Evolutionary conservation across 2,329 filamentous ascomycete genomes (phyloP).

Genomic region (Talaromyces albobiverticillius): DNA sequence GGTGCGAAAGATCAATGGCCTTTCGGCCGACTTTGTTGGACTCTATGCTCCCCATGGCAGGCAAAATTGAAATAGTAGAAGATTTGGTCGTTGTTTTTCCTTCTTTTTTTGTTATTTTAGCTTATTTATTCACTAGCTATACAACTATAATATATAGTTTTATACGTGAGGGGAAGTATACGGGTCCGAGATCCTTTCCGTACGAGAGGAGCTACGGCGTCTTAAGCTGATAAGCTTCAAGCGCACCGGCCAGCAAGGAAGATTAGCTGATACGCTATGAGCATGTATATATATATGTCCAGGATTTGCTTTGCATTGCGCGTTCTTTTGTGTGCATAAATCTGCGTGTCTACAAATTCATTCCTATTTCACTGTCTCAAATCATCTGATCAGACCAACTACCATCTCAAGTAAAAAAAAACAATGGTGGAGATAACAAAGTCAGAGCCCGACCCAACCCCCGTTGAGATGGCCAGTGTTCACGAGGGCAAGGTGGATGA

Average conservation of each 20-base stretch:
- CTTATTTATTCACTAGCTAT: too few relatives aligned
- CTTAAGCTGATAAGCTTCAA: slow-evolving; percentile 17
- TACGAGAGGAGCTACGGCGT: too few relatives aligned
- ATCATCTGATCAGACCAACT: background rate
- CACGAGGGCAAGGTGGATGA: background rate
- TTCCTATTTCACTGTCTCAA: background rate
- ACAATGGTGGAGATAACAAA: background rate
- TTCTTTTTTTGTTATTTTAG: too few relatives aligned
- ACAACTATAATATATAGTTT: too few relatives aligned
- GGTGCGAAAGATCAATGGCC: background rate
- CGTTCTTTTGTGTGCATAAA: background rate
- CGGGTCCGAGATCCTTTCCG: slow-evolving; percentile 21
- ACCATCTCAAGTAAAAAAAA: background rate
- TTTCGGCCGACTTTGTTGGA: background rate
- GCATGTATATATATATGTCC: too few relatives aligned
- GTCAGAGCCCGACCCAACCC: background rate
- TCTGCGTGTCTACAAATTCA: background rate
- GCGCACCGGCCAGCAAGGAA: too few relatives aligned
- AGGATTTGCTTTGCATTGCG: background rate
- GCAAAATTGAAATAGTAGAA: background rate
- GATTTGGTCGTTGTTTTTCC: too few relatives aligned
- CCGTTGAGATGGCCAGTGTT: background rate
- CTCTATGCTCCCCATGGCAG: background rate
- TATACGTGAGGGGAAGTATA: background rate
- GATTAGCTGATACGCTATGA: too few relatives aligned